Percentiles rank a stretch among this genome's conserved stretches.
These are phyloP conservation scores for Arthrobotrys sphaeroides DNA, from an alignment of 2,329 filamentous ascomycete species.

Conservation along the genomic window DNA sequence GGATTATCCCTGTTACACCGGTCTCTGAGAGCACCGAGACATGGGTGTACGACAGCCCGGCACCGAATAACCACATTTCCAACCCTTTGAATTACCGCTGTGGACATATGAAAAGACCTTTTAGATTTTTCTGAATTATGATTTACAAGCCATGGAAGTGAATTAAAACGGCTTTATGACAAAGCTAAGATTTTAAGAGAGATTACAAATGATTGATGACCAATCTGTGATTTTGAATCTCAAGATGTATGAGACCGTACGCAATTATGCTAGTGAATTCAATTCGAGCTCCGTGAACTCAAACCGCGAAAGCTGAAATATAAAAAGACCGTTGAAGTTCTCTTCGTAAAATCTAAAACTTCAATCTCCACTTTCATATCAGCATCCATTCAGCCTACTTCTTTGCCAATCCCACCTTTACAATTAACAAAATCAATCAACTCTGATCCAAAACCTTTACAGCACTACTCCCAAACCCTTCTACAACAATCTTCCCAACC, in stretches of 20 bases:
- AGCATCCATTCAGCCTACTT: neutral
- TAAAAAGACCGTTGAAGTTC: neutral
- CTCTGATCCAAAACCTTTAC: neutral
- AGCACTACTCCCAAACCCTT: neutral
- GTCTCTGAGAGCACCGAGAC: conserved; percentile 19
- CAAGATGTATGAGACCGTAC: neutral
- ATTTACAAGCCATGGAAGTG: too few species aligned
- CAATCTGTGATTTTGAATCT: conserved; percentile 8
- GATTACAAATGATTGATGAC: conserved; percentile 17
- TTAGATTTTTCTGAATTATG: too few species aligned
- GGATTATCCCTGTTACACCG: conserved; percentile 6
- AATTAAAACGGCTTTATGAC: neutral
- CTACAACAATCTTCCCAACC: neutral
- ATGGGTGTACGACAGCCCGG: neutral
- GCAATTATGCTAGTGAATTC: neutral
- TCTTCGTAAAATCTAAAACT: neutral
- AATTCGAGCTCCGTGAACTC: neutral
- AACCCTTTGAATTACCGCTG: too few species aligned
- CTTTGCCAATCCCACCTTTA: neutral
- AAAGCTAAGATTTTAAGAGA: neutral
- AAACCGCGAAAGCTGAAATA: neutral
- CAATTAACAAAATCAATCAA: neutral
- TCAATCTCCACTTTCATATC: neutral
- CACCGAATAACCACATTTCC: neutral
- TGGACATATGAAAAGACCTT: too few species aligned